Percentiles rank a stretch among this genome's conserved stretches.
These are phyloP conservation scores for Lepidium aucheri DNA, from an alignment of 345 rosid genomes.

Conservation along the genomic window DNA sequence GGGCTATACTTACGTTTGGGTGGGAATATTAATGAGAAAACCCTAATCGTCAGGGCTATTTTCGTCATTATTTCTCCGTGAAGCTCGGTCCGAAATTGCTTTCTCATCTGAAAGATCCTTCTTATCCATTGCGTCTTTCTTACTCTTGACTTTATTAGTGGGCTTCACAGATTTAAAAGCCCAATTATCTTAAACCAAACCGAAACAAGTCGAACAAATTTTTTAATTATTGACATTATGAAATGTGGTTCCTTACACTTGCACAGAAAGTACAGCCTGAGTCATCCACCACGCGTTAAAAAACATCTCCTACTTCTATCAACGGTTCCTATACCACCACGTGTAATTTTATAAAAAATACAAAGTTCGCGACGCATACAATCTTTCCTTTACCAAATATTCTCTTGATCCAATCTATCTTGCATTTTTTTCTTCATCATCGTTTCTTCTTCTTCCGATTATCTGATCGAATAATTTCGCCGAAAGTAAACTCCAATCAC, in stretches of 20 bases:
- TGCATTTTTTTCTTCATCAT: conserved; percentile 2
- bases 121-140: conserved; percentile 11
- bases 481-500: neutral
- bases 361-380: neutral
- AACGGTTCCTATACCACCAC: neutral
- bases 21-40: conserved; percentile 1
- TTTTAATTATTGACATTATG: too few relatives aligned
- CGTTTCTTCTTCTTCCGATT: conserved; percentile 5
- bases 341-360: neutral
- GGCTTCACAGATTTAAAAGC: neutral
- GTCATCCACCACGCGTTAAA: conserved; percentile 5
- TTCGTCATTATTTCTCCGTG: conserved; percentile 16
- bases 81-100: conserved; percentile 24
- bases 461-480: neutral
- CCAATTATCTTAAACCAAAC: neutral
- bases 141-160: neutral
- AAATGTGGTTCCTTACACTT: neutral
- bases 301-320: neutral
- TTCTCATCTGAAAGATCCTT: conserved; percentile 8
- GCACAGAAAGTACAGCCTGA: neutral
- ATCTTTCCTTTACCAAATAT: neutral
- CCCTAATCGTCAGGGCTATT: conserved; percentile 17
- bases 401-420: conserved; percentile 19
- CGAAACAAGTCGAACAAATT: neutral
- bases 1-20: conserved; percentile 12